Conservation (phyloP, 2,329 filamentous ascomycete species). For the Epichloe scottii region DNA sequence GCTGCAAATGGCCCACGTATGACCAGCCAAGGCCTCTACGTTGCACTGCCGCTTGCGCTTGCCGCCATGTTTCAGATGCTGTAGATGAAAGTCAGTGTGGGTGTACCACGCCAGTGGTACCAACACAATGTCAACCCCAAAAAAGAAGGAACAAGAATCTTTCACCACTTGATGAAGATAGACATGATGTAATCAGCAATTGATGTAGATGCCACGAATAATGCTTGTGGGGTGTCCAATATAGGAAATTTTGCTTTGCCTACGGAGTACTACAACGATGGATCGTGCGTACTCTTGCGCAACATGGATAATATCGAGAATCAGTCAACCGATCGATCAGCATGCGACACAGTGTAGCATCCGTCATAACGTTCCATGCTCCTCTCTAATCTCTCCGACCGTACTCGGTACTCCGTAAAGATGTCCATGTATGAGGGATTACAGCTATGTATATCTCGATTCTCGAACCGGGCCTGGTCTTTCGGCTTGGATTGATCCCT, state of each 20-base stretch:
- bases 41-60: conserved; percentile 2
- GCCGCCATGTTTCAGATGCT: conserved; percentile 1
- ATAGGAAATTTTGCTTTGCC: too few species aligned
- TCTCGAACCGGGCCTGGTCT: too few species aligned
- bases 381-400: neutral
- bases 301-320: neutral
- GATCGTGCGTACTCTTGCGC: neutral
- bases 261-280: too few species aligned
- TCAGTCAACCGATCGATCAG: neutral
- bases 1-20: neutral
- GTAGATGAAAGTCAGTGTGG: neutral
- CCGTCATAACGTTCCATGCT: neutral
- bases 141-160: neutral
- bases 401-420: neutral
- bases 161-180: too few species aligned
- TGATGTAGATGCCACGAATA: too few species aligned
- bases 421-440: too few species aligned
- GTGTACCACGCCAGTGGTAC: neutral
- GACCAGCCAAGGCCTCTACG: conserved; percentile 1
- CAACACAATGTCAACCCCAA: too few species aligned
- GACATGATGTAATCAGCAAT: too few species aligned
- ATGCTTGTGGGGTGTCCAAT: too few species aligned
- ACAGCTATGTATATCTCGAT: too few species aligned
- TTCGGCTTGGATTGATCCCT: too few species aligned
- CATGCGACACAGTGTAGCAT: neutral